Evolutionary conservation across 805 yeast genomes (phyloP), one percentile per base, ranked within the genome.

Genomic region (Candida sphagnicola): DNA sequence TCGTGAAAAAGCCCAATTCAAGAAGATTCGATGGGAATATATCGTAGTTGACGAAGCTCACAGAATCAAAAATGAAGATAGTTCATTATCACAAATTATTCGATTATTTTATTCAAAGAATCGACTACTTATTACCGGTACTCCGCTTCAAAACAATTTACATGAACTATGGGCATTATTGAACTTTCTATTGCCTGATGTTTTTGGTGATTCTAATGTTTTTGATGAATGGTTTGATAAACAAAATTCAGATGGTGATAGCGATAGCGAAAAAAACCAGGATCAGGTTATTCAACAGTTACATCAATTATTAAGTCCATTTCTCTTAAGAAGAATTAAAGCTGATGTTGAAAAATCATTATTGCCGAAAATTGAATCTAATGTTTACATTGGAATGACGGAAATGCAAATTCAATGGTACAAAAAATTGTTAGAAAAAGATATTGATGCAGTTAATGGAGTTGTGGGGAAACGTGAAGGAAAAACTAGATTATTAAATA

Each of bases 101-200:
- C 77, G 98, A 47, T 61, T 89, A 18, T 89, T 91, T 56, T 85
- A 85, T 56, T 87, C 96, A 13, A 78, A 81, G 41, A 87, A 87
- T 57, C 71, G 99, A 44, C 64, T 91, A 32, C 67, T 91, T 41
- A 89, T 91, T 43, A 91, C 99, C 0, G 99, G 99, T 47, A 91
- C 99, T 0, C 99, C 99, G 0, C 65, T 91, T 38, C 99, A 91
- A 54, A 91, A 91, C 58, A 93, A 93, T 48, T 66, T 91, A 39
- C 99, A 93, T 61, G 99, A 93, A 61, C 70, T 91, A 39, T 91
- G 99, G 99, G 96, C 98, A 0, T 70, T 91, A 38, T 67, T 91
- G 42, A 93, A 91, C 59, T 91, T 90, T 61, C 62, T 91, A 24
- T 64, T 91, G 17, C 98, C 99, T 0, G 98, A 93, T 65, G 95